Evolutionary conservation across 1,139 yeast species (phyloP), one percentile per base, ranked within the genome.

Genomic region (Sugiyamaella paludigena): DNA sequence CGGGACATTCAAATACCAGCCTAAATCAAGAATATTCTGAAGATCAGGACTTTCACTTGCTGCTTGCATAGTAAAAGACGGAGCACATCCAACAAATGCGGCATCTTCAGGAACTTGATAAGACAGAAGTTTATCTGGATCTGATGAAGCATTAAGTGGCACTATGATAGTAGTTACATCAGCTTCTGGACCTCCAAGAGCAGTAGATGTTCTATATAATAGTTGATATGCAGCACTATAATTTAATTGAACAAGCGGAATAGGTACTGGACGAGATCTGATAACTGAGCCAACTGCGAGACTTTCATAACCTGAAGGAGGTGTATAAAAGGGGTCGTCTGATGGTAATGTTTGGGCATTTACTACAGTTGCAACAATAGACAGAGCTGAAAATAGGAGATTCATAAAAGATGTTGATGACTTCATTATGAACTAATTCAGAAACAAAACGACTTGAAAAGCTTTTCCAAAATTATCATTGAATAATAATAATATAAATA

Each of bases 51-150:
- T 48, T 24, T 36, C 51, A 15, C 40, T 33, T n/a, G 43, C 45
- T 16, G 43, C 45, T 43, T 54, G 53, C 34, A 54, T 34, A 9
- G 53, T 42, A 43, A 60, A 64, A n/a, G 66, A 61, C 16, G 65
- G 63, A 36, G 65, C 61, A 45, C 67, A 64, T 33, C 55, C 57
- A 32, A 60, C 51, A 47, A 48, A 54, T 7, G 57, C 53, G 13
- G 66, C 43, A 45, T 64, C 68, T 49, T 64, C 67, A 36, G 64
- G 58, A 36, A 53, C 40, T 49, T 61, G 67, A 47, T 57, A 61
- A 10, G 65, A 59, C 16, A 63, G 48, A 16, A 64, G 45, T 47
- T 52, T 52, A 13, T 49, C 26, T 48, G 48, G 43, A 13, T 47
- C 37, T 6, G 19, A 11, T 9, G 46, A 19, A 24, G 56, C 55